phyloP scores from a whole-genome alignment of 2,329 filamentous ascomycete species.

The Eutypella sp. region DNA sequence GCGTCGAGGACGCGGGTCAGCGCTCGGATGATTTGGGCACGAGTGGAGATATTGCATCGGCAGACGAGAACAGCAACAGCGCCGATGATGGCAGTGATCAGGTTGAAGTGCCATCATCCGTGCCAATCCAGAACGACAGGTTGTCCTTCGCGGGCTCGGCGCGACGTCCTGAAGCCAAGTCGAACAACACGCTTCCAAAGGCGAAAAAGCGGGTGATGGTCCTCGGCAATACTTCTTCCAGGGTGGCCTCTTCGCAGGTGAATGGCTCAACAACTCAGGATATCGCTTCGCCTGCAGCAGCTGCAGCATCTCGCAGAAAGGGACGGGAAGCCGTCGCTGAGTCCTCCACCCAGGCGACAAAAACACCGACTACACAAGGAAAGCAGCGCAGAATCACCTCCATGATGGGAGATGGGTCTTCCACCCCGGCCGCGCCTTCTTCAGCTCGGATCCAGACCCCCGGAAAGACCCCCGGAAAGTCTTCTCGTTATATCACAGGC shows the following conservation, averaged over 20 bases:
- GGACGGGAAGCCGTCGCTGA: background rate
- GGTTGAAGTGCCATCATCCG: slow-evolving; percentile 13
- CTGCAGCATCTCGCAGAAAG: slow-evolving; percentile 9
- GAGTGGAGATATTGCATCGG: background rate
- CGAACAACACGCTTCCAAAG: slow-evolving; percentile 10
- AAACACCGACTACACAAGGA: slow-evolving; percentile 6
- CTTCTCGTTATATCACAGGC: slow-evolving; percentile 22
- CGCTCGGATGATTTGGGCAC: background rate
- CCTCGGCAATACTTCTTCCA: slow-evolving; percentile 20
- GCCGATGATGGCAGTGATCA: slow-evolving; percentile 1
- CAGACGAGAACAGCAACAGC: background rate
- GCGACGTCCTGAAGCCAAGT: slow-evolving; percentile 3
- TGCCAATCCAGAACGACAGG: slow-evolving; percentile 6
- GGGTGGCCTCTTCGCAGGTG: slow-evolving; percentile 7
- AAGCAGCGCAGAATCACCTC: slow-evolving; percentile 17
- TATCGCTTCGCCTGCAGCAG: slow-evolving; percentile 14
- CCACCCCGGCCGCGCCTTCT: background rate
- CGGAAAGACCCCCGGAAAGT: slow-evolving; percentile 1
- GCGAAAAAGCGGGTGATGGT: slow-evolving; percentile 22
- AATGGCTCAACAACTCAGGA: slow-evolving; percentile 4
- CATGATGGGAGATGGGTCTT: slow-evolving; percentile 10
- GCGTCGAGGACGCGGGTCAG: background rate
- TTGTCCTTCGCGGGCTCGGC: background rate
- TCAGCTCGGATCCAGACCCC: slow-evolving; percentile 2
- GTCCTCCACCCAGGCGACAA: background rate